Evolutionary conservation across 108 stramenopile species (phyloP).

Genomic region (Cyclotella sp.): DNA sequence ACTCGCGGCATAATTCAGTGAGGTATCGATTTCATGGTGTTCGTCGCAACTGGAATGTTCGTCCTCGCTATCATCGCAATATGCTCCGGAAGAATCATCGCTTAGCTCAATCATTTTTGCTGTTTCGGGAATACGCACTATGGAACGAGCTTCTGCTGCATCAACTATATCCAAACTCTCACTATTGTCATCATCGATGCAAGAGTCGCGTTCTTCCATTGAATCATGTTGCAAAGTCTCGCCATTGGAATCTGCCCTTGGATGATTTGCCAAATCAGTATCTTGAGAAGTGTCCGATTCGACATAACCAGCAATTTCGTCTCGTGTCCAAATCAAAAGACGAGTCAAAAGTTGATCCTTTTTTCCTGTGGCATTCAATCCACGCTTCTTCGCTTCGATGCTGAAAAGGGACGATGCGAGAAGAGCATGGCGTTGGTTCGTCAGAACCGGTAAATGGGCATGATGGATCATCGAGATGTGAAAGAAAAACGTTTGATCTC

Average conservation of each 20-base stretch:
- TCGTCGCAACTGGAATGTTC: constrained; percentile 58
- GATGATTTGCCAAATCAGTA: background rate
- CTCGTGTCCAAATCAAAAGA: constrained; percentile 79
- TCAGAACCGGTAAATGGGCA: too few relatives aligned
- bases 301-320: constrained; percentile 71
- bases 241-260: background rate
- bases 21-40: constrained; percentile 43
- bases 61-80: constrained; percentile 46
- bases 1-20: background rate
- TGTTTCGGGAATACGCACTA: background rate
- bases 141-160: constrained; percentile 2
- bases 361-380: constrained; percentile 68
- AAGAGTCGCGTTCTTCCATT: constrained; percentile 33
- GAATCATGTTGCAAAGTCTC: constrained; percentile 3
- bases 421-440: background rate
- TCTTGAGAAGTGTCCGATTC: constrained; percentile 3
- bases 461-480: background rate
- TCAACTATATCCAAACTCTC: constrained; percentile 7
- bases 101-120: constrained; percentile 40
- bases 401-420: constrained; percentile 2
- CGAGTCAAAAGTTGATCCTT: constrained; percentile 78
- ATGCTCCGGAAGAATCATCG: constrained; percentile 52
- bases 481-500: constrained; percentile 23
- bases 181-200: background rate
- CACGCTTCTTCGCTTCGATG: constrained; percentile 60